These are phyloP conservation scores for Cucurbita pepo DNA, from an alignment of 306 rosid species.

Conservation along the genomic window DNA sequence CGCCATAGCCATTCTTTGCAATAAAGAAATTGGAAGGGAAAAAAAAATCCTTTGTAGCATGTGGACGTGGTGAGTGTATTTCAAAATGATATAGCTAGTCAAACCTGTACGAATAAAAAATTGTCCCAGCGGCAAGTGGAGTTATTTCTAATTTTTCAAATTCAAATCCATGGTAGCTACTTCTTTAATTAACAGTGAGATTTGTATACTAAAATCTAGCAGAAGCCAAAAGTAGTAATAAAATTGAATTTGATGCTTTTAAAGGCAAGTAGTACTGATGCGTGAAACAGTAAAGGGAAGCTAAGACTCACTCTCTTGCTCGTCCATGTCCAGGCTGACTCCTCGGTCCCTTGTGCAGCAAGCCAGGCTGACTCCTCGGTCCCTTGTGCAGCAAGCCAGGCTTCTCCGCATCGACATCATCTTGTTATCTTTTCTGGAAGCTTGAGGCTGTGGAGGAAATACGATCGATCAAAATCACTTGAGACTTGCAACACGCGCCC, in stretches of 20 bases:
- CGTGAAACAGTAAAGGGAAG: background rate
- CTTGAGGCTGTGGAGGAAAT: background rate
- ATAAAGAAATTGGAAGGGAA: background rate
- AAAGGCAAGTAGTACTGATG: background rate
- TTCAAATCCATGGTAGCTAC: background rate
- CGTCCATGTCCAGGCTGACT: constrained; percentile 64
- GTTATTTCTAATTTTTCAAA: constrained; percentile 1
- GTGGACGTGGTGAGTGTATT: background rate
- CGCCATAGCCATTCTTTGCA: background rate
- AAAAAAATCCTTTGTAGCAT: background rate
- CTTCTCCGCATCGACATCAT: constrained; percentile 45
- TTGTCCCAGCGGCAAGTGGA: background rate
- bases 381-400: constrained; percentile 58
- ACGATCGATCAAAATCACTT: background rate
- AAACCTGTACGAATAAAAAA: background rate
- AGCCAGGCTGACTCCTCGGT: constrained; percentile 53
- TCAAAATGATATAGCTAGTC: background rate
- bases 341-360: constrained; percentile 36
- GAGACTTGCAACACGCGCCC: background rate
- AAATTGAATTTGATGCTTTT: background rate
- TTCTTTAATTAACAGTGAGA: background rate
- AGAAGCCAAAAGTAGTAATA: background rate
- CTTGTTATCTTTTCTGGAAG: background rate
- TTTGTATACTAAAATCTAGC: background rate
- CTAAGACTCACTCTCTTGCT: constrained; percentile 46